phyloP scores from a whole-genome alignment of 305 asterid species.

The Petunia hybrid region DNA sequence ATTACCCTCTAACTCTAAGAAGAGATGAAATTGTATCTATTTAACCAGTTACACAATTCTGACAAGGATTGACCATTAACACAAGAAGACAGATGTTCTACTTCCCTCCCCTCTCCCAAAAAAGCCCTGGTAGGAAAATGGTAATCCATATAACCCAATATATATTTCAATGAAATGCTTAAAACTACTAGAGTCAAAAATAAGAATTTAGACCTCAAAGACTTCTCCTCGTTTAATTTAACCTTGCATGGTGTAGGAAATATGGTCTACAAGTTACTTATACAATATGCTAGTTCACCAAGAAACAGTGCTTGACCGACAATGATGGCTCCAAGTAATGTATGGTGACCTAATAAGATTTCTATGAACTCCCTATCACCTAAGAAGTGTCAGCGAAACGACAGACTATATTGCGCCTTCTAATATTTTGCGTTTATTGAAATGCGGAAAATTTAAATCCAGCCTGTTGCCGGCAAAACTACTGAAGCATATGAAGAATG shows the following conservation, averaged over 20 bases:
- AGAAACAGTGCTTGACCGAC: not conserved
- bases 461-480: not conserved
- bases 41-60: not conserved
- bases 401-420: not conserved
- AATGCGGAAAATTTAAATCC: not conserved
- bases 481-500: not conserved
- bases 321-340: not conserved
- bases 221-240: not conserved
- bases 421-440: not conserved
- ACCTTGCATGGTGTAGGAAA: not conserved
- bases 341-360: not conserved
- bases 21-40: not conserved
- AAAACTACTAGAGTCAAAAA: not conserved
- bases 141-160: not conserved
- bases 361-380: not conserved
- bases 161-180: not conserved
- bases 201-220: not conserved
- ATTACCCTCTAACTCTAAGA: not conserved
- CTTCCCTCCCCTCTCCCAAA: constrained; percentile 22
- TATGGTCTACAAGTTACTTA: not conserved
- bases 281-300: not conserved
- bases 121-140: not conserved
- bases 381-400: not conserved
- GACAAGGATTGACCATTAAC: constrained; percentile 14
- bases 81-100: not conserved